Percentiles rank a stretch among this genome's conserved stretches.
Conservation (phyloP, 192 early-diverging fungal genomes). For the Backusella psychrophila region DNA sequence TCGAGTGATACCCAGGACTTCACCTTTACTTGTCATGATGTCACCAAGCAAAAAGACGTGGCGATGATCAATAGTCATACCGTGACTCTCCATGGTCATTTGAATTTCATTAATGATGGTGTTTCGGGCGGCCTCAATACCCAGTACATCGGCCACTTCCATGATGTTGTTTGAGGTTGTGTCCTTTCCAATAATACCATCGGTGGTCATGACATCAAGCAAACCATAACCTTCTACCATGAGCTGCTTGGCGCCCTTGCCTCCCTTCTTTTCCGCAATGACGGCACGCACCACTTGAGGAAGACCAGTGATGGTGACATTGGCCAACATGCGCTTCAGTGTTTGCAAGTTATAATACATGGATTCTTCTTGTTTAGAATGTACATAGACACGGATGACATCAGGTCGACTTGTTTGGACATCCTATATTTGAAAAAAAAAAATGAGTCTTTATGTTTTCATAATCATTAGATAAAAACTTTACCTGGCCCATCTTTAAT, state of each 20-base stretch:
- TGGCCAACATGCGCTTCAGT: constrained; percentile 82
- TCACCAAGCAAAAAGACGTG: constrained; percentile 97
- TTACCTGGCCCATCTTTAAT: constrained; percentile 74
- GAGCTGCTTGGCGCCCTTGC: constrained; percentile 61
- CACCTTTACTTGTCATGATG: constrained; percentile 98
- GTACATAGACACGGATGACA: constrained; percentile 66
- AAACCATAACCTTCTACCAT: constrained; percentile 94
- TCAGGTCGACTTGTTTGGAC: constrained; percentile 60
- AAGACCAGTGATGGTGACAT: constrained; percentile 87
- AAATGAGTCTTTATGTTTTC: constrained; percentile 11
- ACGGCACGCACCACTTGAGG: constrained; percentile 83
- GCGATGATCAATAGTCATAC: constrained; percentile 92
- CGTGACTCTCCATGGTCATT: constrained; percentile 82
- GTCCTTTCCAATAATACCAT: constrained; percentile 80
- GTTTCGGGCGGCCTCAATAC: constrained; percentile 92
- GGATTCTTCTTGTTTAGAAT: constrained; percentile 55
- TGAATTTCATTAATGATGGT: constrained; percentile 91
- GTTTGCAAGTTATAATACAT: constrained; percentile 75
- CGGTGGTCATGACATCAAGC: constrained; percentile 91
- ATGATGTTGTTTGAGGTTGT: constrained; percentile 91
- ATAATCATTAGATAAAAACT: not conserved
- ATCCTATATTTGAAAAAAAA: constrained; percentile 36
- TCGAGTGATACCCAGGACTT: constrained; percentile 96
- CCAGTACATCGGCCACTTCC: constrained; percentile 86
- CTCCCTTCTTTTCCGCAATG: constrained; percentile 66